These are phyloP conservation scores for Leucosporidium yakuticum DNA, from an alignment of 768 basidiomycete genomes.

Conservation along the genomic window DNA sequence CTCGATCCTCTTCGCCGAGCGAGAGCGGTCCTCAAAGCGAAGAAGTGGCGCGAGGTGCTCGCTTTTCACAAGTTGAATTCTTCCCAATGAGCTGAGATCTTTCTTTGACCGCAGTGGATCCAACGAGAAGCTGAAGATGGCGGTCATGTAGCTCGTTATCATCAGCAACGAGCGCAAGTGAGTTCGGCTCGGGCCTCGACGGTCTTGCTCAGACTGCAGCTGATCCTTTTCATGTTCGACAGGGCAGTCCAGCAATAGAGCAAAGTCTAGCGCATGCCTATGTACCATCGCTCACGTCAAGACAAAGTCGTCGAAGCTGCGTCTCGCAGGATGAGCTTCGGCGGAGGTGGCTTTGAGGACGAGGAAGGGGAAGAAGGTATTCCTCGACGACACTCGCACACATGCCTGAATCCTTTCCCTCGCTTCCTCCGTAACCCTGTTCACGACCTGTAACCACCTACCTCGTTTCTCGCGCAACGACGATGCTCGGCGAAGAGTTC, in stretches of 20 bases:
- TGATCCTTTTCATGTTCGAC: background rate
- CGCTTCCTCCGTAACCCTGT: too few relatives aligned
- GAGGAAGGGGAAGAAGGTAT: background rate
- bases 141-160: background rate
- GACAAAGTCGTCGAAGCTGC: background rate
- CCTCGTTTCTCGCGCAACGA: too few relatives aligned
- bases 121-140: background rate
- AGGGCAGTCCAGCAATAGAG: background rate
- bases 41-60: background rate
- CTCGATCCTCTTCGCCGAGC: too few relatives aligned
- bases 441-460: too few relatives aligned
- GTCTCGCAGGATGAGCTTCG: background rate
- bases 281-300: background rate
- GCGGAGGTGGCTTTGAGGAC: background rate
- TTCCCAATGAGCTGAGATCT: background rate
- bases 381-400: too few relatives aligned
- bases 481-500: too few relatives aligned
- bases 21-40: background rate
- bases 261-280: background rate
- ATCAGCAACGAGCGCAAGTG: background rate
- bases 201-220: background rate
- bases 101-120: background rate
- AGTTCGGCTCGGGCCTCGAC: background rate
- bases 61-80: background rate
- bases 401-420: too few relatives aligned